These are phyloP conservation scores for Amesomyces nigricolor DNA, from an alignment of 2,329 filamentous ascomycete species.

Conservation along the genomic window DNA sequence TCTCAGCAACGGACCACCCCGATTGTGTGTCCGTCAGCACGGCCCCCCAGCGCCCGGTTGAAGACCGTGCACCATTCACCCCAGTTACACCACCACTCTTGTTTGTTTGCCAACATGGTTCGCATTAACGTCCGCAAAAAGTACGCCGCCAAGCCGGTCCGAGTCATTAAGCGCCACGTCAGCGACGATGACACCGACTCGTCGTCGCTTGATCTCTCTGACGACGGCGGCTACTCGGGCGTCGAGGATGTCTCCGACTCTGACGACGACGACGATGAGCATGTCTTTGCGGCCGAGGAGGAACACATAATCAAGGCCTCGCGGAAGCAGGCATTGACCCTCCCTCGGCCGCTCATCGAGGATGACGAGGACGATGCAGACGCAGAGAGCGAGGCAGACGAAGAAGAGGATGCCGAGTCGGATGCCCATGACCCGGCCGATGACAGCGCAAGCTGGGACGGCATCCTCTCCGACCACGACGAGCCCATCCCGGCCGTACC, in stretches of 20 bases:
- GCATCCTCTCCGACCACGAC: conserved; percentile 39
- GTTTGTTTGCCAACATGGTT: conserved; percentile 40
- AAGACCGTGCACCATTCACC: conserved; percentile 18
- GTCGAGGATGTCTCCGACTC: conserved; percentile 76
- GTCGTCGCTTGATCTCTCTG: conserved; percentile 54
- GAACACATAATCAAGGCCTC: conserved; percentile 57
- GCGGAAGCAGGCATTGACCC: conserved; percentile 34
- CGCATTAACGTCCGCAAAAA: conserved; percentile 48
- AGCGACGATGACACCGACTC: conserved; percentile 40
- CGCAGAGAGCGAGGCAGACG: conserved; percentile 24
- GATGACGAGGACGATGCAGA: conserved; percentile 30
- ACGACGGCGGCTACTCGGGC: conserved; percentile 66
- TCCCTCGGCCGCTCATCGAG: conserved; percentile 48
- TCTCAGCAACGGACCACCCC: neutral
- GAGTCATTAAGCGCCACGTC: conserved; percentile 40
- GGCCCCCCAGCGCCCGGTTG: conserved; percentile 36
- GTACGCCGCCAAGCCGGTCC: conserved; percentile 38
- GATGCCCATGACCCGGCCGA: conserved; percentile 44
- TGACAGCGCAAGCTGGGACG: conserved; percentile 41
- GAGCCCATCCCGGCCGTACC: conserved; percentile 33
- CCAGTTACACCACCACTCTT: conserved; percentile 20
- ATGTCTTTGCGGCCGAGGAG: conserved; percentile 74
- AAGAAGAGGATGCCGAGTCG: conserved; percentile 29
- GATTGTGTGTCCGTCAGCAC: conserved; percentile 6
- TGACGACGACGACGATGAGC: conserved; percentile 70